Base-by-base conservation (phyloP, 2,329 filamentous ascomycete genomes). In the Epichloe glyceriae region DNA sequence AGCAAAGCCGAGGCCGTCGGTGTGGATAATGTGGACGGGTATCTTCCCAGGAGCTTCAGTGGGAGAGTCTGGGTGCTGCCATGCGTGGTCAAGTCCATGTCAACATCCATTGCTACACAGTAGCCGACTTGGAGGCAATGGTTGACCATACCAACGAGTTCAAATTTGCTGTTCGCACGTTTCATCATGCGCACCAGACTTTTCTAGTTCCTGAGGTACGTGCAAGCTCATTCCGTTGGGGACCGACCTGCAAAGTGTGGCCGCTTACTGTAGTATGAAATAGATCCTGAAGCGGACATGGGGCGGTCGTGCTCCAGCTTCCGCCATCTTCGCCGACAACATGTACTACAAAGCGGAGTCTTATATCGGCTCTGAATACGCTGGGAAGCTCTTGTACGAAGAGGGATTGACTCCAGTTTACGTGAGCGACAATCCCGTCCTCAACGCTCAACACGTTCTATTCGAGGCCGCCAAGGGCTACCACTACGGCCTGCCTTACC, bases 281-380 rank as follows among this genome's bases (percentile, higher is more conserved):
- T 30, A 73, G 71, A 75, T 80, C 26, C 67, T 81, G 3, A 79
- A 78, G 58, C 71, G 76, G 46, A 73, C 74, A 0, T 80, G 72
- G 66, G 77, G 78, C 14, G 72, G 70, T 12, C 70, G 70, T 0
- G 63, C 75, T 15, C 77, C 75, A n/a, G 76, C 73, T 3, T 75
- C 72, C 15, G 82, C 77, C n/a, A 67, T 85, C 3, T 86, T 86
- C 57, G 82, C 83, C 10, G 82, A 86, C 59, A 84, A 82, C 61
- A 85, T 85, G 78, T 83, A 78, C 62, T 86, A 85, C 72, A 85
- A 86, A 65, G 71, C 76, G 1, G 83, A 86, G 65, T 69, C 81
- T 0, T 84, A 82, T 56, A 69, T 77, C 4, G 82, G 75, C 0
- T 83, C 80, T 11, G 79, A 85, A 61, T 77, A 77, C 53, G 82